Evolutionary conservation across 768 basidiomycete genomes (phyloP).

Genomic region (Tylopilus sp.): DNA sequence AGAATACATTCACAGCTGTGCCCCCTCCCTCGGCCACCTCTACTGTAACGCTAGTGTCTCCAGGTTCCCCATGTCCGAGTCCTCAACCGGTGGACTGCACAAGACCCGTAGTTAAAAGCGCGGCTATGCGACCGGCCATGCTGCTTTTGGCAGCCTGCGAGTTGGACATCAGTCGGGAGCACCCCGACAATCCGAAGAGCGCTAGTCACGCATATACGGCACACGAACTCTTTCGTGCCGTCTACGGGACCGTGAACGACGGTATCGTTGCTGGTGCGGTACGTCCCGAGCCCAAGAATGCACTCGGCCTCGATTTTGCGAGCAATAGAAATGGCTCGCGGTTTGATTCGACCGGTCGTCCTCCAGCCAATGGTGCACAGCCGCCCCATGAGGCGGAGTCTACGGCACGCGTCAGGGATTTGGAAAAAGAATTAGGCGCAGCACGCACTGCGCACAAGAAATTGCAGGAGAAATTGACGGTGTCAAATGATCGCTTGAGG

Average conservation of each 20-base stretch:
- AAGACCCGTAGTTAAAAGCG: conserved; percentile 7
- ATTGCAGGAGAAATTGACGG: conserved; percentile 19
- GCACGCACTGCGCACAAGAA: conserved; percentile 12
- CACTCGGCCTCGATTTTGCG: conserved; percentile 27
- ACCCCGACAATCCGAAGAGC: conserved; percentile 18
- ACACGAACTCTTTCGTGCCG: conserved; percentile 29
- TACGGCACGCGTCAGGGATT: conserved; percentile 12
- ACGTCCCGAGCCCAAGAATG: conserved; percentile 16
- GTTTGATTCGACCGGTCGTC: background rate
- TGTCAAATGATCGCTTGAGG: conserved; percentile 12
- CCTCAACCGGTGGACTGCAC: conserved; percentile 6
- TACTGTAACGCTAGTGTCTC: conserved; percentile 4
- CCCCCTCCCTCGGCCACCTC: conserved; percentile 9
- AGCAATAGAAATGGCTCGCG: conserved; percentile 1
- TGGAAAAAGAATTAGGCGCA: conserved; percentile 25
- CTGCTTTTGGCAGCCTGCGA: conserved; percentile 33
- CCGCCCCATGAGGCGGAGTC: background rate
- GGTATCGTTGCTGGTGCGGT: conserved; percentile 15
- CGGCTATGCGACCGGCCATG: conserved; percentile 27
- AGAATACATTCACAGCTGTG: conserved; percentile 12
- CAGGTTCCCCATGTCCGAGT: conserved; percentile 7
- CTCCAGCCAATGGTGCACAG: background rate
- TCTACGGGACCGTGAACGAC: conserved; percentile 27
- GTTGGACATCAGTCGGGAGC: conserved; percentile 31
- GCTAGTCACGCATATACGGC: conserved; percentile 19